Evolutionary conservation across 2,329 filamentous ascomycete species (phyloP).

Genomic region (Diaporthe ilicicola): DNA sequence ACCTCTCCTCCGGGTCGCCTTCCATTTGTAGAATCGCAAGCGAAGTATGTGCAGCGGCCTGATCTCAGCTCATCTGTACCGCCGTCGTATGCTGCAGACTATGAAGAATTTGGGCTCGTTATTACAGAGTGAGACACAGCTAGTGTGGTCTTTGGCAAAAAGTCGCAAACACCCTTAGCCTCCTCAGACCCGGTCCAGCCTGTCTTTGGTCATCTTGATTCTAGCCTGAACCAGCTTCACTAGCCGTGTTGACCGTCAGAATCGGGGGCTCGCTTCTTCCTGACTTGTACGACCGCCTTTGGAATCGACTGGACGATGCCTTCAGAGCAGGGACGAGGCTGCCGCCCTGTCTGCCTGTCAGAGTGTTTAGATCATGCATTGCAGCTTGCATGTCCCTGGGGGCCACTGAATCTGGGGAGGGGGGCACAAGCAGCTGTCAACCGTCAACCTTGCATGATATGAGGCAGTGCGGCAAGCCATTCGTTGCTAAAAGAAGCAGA

Average conservation of each 20-base stretch:
- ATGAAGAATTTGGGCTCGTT: not conserved
- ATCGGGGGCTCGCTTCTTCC: not conserved
- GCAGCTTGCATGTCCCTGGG: conserved; percentile 30
- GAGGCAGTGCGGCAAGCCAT: conserved; percentile 21
- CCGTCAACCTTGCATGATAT: conserved; percentile 32
- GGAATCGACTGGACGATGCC: not conserved
- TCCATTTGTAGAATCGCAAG: not conserved
- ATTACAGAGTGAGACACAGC: not conserved
- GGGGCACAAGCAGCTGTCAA: conserved; percentile 29
- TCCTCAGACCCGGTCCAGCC: not conserved
- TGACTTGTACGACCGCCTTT: not conserved
- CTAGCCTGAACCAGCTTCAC: not conserved
- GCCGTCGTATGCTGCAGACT: not conserved
- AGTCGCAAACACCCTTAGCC: not conserved
- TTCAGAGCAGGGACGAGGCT: not conserved
- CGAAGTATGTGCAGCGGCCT: conserved; percentile 1
- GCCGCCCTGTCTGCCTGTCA: not conserved
- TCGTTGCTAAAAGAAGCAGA: conserved; percentile 14
- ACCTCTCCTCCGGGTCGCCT: conserved; percentile 19
- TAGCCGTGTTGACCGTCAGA: not conserved
- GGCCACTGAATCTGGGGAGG: not conserved
- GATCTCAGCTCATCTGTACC: not conserved
- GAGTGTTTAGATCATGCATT: conserved; percentile 29
- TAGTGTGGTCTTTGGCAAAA: not conserved
- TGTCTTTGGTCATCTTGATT: not conserved